phyloP scores from a whole-genome alignment of 1,284 basidiomycete species.

The Coniophora puteana region DNA sequence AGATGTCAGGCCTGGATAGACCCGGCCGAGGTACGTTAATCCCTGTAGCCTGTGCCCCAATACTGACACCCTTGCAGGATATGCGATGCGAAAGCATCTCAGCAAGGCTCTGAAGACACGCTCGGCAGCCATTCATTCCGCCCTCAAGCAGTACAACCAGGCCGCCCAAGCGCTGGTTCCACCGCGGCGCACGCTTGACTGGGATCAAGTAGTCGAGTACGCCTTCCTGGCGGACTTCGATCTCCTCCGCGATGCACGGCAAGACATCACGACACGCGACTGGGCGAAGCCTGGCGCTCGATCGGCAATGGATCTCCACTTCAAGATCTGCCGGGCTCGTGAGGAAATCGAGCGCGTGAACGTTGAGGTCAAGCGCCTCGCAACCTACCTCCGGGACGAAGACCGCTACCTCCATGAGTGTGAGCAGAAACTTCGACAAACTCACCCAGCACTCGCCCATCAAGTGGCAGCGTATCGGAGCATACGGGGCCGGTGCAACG shows the following conservation, averaged over 20 bases:
- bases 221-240: not conserved
- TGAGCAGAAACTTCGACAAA: not conserved
- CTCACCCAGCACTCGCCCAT: not conserved
- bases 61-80: constrained; percentile 2
- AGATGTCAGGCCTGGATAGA: too few relatives aligned
- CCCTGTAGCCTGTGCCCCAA: constrained; percentile 12
- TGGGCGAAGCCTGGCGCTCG: constrained; percentile 16
- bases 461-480: not conserved
- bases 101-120: not conserved
- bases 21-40: too few relatives aligned
- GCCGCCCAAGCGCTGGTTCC: not conserved
- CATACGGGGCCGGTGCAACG: not conserved
- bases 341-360: not conserved
- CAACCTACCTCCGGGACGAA: constrained; percentile 24
- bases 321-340: not conserved
- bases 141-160: constrained; percentile 20
- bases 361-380: constrained; percentile 13
- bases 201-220: not conserved
- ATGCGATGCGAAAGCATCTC: constrained; percentile 1
- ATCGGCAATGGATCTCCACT: constrained; percentile 26
- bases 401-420: constrained; percentile 1
- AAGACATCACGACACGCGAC: not conserved
- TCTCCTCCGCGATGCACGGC: constrained; percentile 1
- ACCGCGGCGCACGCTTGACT: not conserved
- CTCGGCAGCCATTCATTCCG: constrained; percentile 1